Evolutionary conservation across 2,329 filamentous ascomycete genomes (phyloP).

Genomic region (Cladophialophora bantiana): DNA sequence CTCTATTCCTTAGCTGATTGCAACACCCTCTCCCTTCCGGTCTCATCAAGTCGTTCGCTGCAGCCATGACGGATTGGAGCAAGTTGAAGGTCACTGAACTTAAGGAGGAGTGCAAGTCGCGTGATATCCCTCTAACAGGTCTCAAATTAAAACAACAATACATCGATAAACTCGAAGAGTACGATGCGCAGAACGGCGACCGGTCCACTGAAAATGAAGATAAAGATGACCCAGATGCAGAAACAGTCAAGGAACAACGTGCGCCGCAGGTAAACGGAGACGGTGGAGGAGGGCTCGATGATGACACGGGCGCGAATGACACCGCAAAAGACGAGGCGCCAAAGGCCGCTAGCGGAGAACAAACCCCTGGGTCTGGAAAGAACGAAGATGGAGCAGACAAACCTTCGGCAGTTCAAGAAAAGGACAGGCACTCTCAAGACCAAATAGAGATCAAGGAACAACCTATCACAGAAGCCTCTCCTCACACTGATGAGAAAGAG

Average conservation of each 20-base stretch:
- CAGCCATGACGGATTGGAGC: constrained; percentile 59
- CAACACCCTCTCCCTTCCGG: constrained; percentile 1
- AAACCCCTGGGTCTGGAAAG: not conserved
- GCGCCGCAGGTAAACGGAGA: constrained; percentile 26
- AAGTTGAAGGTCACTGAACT: constrained; percentile 77
- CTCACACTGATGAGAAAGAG: not conserved
- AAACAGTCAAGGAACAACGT: constrained; percentile 18
- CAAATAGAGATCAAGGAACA: not conserved
- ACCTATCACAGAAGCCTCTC: not conserved
- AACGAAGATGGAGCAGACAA: not conserved
- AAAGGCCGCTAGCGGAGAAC: not conserved
- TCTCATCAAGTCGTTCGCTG: not conserved
- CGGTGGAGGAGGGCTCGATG: constrained; percentile 18
- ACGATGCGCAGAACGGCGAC: constrained; percentile 29
- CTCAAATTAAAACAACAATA: constrained; percentile 72
- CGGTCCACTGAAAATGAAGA: constrained; percentile 37
- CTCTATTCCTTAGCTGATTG: not conserved
- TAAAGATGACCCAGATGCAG: constrained; percentile 37
- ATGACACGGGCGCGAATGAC: not conserved
- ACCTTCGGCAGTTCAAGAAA: constrained; percentile 7
- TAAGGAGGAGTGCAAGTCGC: constrained; percentile 74
- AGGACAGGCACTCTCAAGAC: constrained; percentile 12
- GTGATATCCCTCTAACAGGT: constrained; percentile 72
- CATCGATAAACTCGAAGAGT: constrained; percentile 66
- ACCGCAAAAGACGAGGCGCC: not conserved